Evolutionary conservation across 2,329 filamentous ascomycete species (phyloP), one percentile per base, ranked within the genome.

Genomic region (Colletotrichum phormii): DNA sequence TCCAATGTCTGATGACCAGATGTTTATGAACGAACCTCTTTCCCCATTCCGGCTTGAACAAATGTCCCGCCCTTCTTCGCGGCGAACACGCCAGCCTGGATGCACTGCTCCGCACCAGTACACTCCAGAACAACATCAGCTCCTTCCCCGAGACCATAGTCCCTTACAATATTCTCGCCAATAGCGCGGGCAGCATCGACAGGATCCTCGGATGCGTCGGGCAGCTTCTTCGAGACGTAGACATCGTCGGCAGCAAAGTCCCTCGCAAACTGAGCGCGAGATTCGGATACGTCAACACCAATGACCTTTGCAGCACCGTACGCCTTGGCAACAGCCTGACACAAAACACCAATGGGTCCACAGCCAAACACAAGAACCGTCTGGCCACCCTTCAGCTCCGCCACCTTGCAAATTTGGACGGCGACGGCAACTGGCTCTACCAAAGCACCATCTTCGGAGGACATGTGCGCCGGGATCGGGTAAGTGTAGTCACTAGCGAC

Each of bases 361-460:
- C 85, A 86, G 0, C 87, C 87, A 18, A 88, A 83, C 6, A 89
- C 82, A 0, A 87, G 78, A 3, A 88, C 83, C 0, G 82, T 86
- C 63, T 86, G 82, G 0, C 83, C 80, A 0, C 80, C 79, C 13
- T 79, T 78, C 12, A 87, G 80, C 0, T 83, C 79, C 0, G 84
- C 85, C 1, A 82, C 78, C 63, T 83, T 84, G 72, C 77, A 82
- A 11, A 86, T 86, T 60, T 87, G 84, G 3, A 87, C 85, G 0
- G 87, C 87, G 0, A 89, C 87, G 0, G 87, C 84, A 0, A 88
- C 79, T 0, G 88, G 88, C 76, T 90, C 88, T 1, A 88, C 83
- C 9, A 90, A 77, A 0, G 87, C 88, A 1, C 85, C 88, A 31
- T 89, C 85, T 71, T 89, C 86, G 51, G 87, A 77, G 1, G 79